These are phyloP conservation scores for Cornus controversa DNA, from an alignment of 148 eudicot species.

Conservation along the genomic window DNA sequence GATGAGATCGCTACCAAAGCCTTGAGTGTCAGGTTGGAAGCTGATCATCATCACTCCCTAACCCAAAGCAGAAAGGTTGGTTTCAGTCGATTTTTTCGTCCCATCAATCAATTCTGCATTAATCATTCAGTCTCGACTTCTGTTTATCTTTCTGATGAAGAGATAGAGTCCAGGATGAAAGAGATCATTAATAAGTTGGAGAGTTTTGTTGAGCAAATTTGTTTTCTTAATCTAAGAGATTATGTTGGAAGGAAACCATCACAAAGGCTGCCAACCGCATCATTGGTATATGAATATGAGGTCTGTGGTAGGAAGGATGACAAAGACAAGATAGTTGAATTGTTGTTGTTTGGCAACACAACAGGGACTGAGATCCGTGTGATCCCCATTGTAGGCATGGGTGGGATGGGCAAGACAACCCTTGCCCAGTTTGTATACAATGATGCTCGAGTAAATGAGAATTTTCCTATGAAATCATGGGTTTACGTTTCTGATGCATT, in stretches of 20 bases:
- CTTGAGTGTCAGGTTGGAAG: no score
- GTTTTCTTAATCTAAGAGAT: slow-evolving; percentile 10
- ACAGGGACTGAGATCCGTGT: neutral
- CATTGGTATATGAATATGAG: slow-evolving; percentile 12
- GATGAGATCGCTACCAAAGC: no score
- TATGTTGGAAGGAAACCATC: neutral
- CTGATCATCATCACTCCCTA: no score
- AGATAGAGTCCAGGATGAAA: neutral
- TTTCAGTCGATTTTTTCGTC: no score
- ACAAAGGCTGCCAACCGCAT: neutral
- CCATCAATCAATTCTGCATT: no score
- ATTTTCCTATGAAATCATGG: slow-evolving; percentile 21
- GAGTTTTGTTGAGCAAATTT: slow-evolving; percentile 13
- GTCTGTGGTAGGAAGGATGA: slow-evolving; percentile 7
- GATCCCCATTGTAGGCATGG: slow-evolving; percentile 18
- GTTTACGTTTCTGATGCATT: slow-evolving; percentile 18
- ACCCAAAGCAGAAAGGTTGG: no score
- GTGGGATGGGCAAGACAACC: slow-evolving; percentile 24
- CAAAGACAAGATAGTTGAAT: neutral
- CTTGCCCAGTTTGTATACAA: slow-evolving; percentile 19
- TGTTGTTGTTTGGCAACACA: neutral
- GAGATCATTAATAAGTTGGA: slow-evolving; percentile 15
- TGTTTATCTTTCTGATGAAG: neutral
- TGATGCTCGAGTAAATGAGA: neutral
- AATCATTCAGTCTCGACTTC: neutral